Conservation (phyloP, 768 basidiomycete species). For the Naganishia randhawae region DNA sequence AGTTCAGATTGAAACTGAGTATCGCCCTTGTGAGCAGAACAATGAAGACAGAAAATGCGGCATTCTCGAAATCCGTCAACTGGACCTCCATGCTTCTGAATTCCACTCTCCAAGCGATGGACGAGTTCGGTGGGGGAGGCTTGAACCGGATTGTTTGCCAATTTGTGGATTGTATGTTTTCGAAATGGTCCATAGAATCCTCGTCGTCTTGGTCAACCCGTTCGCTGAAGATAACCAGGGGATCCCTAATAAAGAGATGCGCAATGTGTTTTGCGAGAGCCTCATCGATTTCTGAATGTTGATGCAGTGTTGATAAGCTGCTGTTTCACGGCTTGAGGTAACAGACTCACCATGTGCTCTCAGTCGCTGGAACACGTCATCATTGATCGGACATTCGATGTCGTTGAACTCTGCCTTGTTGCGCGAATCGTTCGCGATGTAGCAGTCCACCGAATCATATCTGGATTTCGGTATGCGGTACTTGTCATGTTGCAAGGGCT, state of each 20-base stretch:
- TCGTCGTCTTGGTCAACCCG: constrained; percentile 86
- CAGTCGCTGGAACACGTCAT: constrained; percentile 68
- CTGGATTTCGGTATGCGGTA: constrained; percentile 90
- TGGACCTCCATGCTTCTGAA: constrained; percentile 99
- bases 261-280: constrained; percentile 84
- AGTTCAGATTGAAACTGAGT: constrained; percentile 81
- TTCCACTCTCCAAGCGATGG: constrained; percentile 96
- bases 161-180: constrained; percentile 99
- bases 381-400: constrained; percentile 71
- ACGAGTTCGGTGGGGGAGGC: constrained; percentile 85
- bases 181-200: constrained; percentile 88
- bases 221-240: constrained; percentile 90
- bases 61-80: constrained; percentile 98
- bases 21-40: constrained; percentile 93
- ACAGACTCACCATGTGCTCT: constrained; percentile 64
- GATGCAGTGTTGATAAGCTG: not conserved
- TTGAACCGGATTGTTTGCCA: constrained; percentile 99
- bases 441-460: constrained; percentile 92
- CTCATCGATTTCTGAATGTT: constrained; percentile 69
- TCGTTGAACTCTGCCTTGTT: constrained; percentile 96
- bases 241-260: constrained; percentile 96
- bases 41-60: constrained; percentile 89
- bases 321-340: not conserved
- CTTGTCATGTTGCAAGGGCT: constrained; percentile 74
- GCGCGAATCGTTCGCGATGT: constrained; percentile 78